Evolutionary conservation across 768 basidiomycete species (phyloP), one percentile per base, ranked within the genome.

Genomic region (Favolaschia claudopus): DNA sequence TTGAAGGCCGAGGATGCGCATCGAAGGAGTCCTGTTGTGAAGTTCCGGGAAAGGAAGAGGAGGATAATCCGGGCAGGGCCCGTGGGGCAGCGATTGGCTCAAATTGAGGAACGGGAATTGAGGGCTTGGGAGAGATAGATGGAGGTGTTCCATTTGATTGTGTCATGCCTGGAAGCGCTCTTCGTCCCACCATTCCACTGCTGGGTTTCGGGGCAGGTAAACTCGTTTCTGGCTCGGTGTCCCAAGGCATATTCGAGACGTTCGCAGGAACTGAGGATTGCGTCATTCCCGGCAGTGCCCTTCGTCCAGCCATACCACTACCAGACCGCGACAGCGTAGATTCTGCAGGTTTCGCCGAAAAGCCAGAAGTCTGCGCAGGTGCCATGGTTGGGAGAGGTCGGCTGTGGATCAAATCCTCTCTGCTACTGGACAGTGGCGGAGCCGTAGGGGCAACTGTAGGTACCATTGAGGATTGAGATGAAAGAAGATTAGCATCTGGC

Each of bases 1-100:
- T 90, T 5, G 89, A 85, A 48, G 88, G 87, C 20, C 89, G 85
- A 40, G 74, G 56, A 65, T 82, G 83, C 1, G 80, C 72, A 4
- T 67, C 60, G 2, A 73, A 60, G 20, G 69, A 34, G 24, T 76
- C 74, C 50, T 64, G 43, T 22, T 63, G 61, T 22, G 49, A 37
- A 22, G 27, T 25, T 46, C 25, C 32, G 28, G 47, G 42, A 45
- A 55, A 20, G 22, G 29, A 46, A 28, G 43, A 27, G 2, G 64
- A 44, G 19, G 72, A 63, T 60, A 81, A 69, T 27, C 80, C 81
- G 32, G 82, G 82, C 33, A 84, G 72, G 10, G 81, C 76, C 20
- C 70, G 74, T 15, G 78, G 63, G 6, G 76, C 29, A 59, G 55
- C 48, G 50, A 44, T 13, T 22, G 22, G 19, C 9, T 48, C 48